Evolutionary conservation across 208 protist genomes (phyloP).

Genomic region (Kentomonas sorsogonicus): DNA sequence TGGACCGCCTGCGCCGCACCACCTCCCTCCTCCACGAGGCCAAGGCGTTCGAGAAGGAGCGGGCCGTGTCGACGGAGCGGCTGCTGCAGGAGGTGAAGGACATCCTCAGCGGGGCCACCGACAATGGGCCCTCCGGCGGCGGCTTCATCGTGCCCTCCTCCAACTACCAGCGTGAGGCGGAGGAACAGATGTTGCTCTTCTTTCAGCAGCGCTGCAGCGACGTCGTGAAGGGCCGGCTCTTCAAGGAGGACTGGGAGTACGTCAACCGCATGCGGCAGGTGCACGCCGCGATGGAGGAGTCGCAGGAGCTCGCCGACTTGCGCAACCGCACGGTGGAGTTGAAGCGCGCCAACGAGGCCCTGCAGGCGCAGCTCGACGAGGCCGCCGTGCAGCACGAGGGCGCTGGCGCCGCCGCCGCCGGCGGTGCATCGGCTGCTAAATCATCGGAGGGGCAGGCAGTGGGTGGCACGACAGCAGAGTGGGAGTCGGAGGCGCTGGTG

Average conservation of each 20-base stretch:
- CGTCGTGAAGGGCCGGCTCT: constrained; percentile 53
- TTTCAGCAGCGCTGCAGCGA: constrained; percentile 39
- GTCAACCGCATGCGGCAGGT: constrained; percentile 59
- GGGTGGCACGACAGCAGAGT: constrained; percentile 25
- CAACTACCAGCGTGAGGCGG: constrained; percentile 29
- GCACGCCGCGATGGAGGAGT: constrained; percentile 48
- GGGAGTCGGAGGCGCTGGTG: constrained; percentile 62
- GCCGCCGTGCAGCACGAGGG: constrained; percentile 21
- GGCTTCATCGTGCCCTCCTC: constrained; percentile 78
- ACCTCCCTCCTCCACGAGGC: constrained; percentile 48
- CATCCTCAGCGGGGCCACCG: constrained; percentile 46
- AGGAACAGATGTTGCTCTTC: constrained; percentile 51
- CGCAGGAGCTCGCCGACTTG: constrained; percentile 41
- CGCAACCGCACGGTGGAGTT: constrained; percentile 27
- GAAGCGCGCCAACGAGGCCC: constrained; percentile 23
- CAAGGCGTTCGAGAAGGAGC: constrained; percentile 22
- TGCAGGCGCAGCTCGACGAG: constrained; percentile 45
- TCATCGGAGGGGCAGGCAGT: too few species aligned
- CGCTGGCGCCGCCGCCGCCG: constrained; percentile 13
- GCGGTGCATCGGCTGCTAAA: too few species aligned
- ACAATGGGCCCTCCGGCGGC: too few species aligned
- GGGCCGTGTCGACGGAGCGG: constrained; percentile 43
- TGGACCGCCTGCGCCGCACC: constrained; percentile 69
- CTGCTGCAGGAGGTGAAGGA: constrained; percentile 63
- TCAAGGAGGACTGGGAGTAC: constrained; percentile 72